Conservation (phyloP, 345 rosid genomes). For the Ricinus communis region DNA sequence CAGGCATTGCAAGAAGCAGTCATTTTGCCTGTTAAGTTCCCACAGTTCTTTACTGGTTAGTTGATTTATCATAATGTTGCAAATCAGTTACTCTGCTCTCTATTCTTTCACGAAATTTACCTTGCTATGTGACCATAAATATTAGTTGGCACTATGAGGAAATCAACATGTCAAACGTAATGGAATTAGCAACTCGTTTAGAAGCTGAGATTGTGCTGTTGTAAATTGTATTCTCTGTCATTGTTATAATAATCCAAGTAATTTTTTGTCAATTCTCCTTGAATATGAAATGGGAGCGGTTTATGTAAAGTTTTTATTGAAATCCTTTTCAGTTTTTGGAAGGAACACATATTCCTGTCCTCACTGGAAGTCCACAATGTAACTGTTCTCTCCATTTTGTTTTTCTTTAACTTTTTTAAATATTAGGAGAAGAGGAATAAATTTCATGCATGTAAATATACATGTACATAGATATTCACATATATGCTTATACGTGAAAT, state of each 20-base stretch:
- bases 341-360: no score
- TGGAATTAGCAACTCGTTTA: neutral
- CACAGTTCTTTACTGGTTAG: constrained; percentile 85
- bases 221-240: neutral
- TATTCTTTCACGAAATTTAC: neutral
- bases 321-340: no score
- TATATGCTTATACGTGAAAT: no score
- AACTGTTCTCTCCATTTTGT: no score
- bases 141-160: neutral
- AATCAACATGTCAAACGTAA: neutral
- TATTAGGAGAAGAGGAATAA: no score
- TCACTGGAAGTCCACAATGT: no score
- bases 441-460: no score
- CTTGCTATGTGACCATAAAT: neutral
- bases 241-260: neutral
- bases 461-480: no score
- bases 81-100: neutral
- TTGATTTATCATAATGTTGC: neutral
- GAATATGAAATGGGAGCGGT: neutral
- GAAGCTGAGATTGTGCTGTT: neutral
- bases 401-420: no score
- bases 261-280: neutral
- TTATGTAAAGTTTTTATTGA: neutral
- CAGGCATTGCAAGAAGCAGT: constrained; percentile 90
- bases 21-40: constrained; percentile 83